phyloP scores from a whole-genome alignment of 108 stramenopile genomes.

The Aurantiochytrium sp. region DNA sequence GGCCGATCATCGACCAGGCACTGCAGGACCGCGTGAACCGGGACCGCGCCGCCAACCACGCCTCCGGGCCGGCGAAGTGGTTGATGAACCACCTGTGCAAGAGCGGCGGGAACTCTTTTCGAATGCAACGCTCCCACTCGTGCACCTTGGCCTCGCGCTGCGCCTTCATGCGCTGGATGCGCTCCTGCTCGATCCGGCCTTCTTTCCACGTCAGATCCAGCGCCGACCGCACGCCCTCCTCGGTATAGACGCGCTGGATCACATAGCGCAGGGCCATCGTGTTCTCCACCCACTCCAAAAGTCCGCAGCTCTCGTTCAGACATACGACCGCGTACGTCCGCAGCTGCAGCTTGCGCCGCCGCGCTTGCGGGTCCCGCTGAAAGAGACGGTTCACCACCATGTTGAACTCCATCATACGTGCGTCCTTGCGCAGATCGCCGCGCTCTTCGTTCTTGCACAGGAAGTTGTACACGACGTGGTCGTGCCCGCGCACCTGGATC shows the following conservation, averaged over 20 bases:
- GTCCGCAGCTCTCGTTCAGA: slow-evolving; percentile 92
- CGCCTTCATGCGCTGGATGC: slow-evolving; percentile 62
- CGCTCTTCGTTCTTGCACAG: slow-evolving; percentile 93
- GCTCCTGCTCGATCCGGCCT: slow-evolving; percentile 58
- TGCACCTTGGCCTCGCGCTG: slow-evolving; percentile 59
- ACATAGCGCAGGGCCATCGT: slow-evolving; percentile 75
- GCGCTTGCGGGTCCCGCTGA: slow-evolving; percentile 50
- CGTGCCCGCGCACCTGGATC: slow-evolving; percentile 65
- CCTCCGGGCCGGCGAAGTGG: slow-evolving; percentile 80
- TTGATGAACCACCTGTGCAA: slow-evolving; percentile 96
- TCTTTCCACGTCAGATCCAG: slow-evolving; percentile 55
- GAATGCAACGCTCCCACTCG: slow-evolving; percentile 63
- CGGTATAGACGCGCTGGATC: slow-evolving; percentile 62
- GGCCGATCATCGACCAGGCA: slow-evolving; percentile 90
- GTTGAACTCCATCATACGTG: slow-evolving; percentile 93
- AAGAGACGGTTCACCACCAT: slow-evolving; percentile 91
- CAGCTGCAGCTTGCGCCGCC: slow-evolving; percentile 65
- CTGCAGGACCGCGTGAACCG: slow-evolving; percentile 82
- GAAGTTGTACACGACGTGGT: slow-evolving; percentile 68
- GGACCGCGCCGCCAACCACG: slow-evolving; percentile 92
- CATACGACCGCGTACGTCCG: slow-evolving; percentile 95
- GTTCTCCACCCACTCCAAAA: slow-evolving; percentile 94
- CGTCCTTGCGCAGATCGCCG: slow-evolving; percentile 98
- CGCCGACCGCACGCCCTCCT: slow-evolving; percentile 63
- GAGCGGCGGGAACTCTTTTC: slow-evolving; percentile 70